phyloP scores from a whole-genome alignment of 2,329 filamentous ascomycete genomes.

The Graphiopsis chlorocephala region DNA sequence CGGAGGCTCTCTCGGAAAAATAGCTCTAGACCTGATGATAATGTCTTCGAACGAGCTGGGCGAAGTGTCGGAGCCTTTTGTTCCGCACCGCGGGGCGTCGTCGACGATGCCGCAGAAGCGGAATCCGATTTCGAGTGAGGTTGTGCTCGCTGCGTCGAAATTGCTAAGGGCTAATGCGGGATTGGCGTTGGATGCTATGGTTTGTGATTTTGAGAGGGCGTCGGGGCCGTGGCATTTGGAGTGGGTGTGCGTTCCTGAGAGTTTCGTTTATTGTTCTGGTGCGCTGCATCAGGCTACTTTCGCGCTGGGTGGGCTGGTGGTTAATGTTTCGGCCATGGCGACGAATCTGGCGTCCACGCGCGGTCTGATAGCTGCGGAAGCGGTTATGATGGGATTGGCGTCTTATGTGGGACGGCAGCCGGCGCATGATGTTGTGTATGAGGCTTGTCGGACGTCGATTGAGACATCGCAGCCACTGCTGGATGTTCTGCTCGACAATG shows the following conservation, averaged over 20 bases:
- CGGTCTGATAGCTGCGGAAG: slow-evolving; percentile 38
- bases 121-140: slow-evolving; percentile 33
- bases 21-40: slow-evolving; percentile 31
- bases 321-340: slow-evolving; percentile 28
- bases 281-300: slow-evolving; percentile 28
- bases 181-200: slow-evolving; percentile 30
- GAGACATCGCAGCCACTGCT: slow-evolving; percentile 23
- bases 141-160: slow-evolving; percentile 29
- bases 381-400: slow-evolving; percentile 40
- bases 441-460: slow-evolving; percentile 32
- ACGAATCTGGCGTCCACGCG: slow-evolving; percentile 33
- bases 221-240: slow-evolving; percentile 35
- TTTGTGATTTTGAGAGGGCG: slow-evolving; percentile 33
- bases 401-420: slow-evolving; percentile 34
- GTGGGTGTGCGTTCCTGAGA: slow-evolving; percentile 33
- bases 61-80: slow-evolving; percentile 40
- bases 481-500: slow-evolving; percentile 20
- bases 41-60: slow-evolving; percentile 33
- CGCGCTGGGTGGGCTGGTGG: slow-evolving; percentile 28
- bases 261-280: slow-evolving; percentile 27
- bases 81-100: slow-evolving; percentile 53
- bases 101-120: slow-evolving; percentile 56
- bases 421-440: slow-evolving; percentile 38
- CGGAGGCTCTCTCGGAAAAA: slow-evolving; percentile 29
- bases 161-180: slow-evolving; percentile 28